A percentile compares a stretch with the other conserved stretches of the same genome.
Evolutionary conservation across 495 filamentous ascomycete genomes (phyloP).

Genomic region (Umbilicaria muhlenbergii): DNA sequence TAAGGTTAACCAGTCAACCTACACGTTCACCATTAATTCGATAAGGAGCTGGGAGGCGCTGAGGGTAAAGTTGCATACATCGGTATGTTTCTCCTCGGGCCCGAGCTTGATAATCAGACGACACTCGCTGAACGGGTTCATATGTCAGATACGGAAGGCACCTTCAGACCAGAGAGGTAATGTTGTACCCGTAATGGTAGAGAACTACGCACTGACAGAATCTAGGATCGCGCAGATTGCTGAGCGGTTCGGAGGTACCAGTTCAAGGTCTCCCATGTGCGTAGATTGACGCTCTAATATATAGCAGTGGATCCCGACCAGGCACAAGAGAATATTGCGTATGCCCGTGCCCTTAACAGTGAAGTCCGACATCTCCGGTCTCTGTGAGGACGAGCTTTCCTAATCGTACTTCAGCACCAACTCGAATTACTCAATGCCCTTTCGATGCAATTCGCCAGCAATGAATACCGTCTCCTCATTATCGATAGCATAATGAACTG

Average conservation of each 20-base stretch:
- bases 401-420: slow-evolving; percentile 35
- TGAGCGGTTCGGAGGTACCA: slow-evolving; percentile 46
- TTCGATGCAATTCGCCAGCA: slow-evolving; percentile 46
- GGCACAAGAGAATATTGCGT: slow-evolving; percentile 61
- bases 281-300: background rate
- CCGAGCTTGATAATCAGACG: background rate
- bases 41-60: slow-evolving; percentile 51
- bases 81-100: slow-evolving; percentile 19
- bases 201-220: slow-evolving; percentile 3
- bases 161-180: slow-evolving; percentile 53
- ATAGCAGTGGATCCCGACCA: slow-evolving; percentile 38
- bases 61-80: slow-evolving; percentile 72
- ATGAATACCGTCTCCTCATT: slow-evolving; percentile 56
- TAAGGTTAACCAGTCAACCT: background rate
- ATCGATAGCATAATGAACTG: slow-evolving; percentile 71
- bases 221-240: slow-evolving; percentile 50
- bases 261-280: background rate
- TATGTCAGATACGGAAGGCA: slow-evolving; percentile 56
- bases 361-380: slow-evolving; percentile 23
- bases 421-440: slow-evolving; percentile 53
- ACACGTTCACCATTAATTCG: slow-evolving; percentile 8
- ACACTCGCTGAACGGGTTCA: background rate
- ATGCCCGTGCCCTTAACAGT: slow-evolving; percentile 56
- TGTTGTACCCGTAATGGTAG: background rate
- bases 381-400: background rate